Base-by-base conservation (phyloP, 1,139 yeast species). In the Debaryomyces psychrophilus region DNA sequence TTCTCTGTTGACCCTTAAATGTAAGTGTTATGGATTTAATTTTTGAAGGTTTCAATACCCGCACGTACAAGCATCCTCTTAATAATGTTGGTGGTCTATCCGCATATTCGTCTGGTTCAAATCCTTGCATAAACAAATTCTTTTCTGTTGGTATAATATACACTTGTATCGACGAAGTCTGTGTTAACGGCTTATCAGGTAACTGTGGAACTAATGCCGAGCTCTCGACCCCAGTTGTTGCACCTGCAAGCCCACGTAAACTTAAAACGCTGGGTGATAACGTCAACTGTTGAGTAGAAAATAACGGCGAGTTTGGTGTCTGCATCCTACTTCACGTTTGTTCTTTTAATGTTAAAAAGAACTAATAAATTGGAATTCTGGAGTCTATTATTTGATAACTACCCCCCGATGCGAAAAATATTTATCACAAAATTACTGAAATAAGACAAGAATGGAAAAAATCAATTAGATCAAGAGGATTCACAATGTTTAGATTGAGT, bases 31-130 rank as follows among this genome's bases (percentile, higher is more conserved):
- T 81, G 31, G 81, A 65, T 64, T 87, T 90, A 53, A 93, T 73
- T 64, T 85, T 90, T 31, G 86, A 76, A 0, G 95, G 86, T 59
- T 90, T 92, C 43, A 83, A 61, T 5, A 90, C 79, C 38, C 92
- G 73, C 7, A 93, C 56, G 40, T 85, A 81, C 25, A 93, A 71
- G 20, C 95, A 82, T 1, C 99, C 99, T 49, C 99, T 74, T 37
- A 93, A 73, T 44, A 93, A 68, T 1, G 95, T 81, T 0, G 98
- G 97, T 5, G 95, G 90, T 42, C 87, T 72, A 26, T 82, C 85
- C 26, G 70, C 68, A 54, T 79, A 82, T 59, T 89, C 96, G 11
- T 77, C 69, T 1, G 80, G 69, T 18, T 81, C 83, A 61, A 89
- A 90, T 0, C 98, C 98, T 59, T 88, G 92, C 15, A 92, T 77